A percentile compares a stretch with the other conserved stretches of the same genome.
These are phyloP conservation scores for Beta macrorhiza DNA, from an alignment of 179 eudicot genomes.

Conservation along the genomic window DNA sequence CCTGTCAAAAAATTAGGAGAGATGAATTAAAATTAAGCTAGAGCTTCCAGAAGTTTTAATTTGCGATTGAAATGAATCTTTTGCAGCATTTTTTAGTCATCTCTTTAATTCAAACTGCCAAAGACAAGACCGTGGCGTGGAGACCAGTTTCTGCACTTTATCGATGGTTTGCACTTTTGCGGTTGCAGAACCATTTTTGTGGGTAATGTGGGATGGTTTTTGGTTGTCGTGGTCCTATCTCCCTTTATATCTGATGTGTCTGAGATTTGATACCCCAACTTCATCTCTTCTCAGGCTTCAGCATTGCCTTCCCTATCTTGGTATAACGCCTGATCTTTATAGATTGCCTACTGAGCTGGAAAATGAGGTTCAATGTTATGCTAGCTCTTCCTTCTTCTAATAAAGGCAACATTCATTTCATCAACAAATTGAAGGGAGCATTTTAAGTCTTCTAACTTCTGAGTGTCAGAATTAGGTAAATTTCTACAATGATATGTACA, in stretches of 20 bases:
- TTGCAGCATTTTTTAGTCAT: neutral
- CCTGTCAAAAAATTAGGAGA: neutral
- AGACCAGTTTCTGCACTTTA: neutral
- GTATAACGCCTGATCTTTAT: neutral
- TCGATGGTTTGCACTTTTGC: neutral
- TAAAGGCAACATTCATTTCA: neutral
- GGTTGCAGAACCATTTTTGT: no score
- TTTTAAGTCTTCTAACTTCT: no score
- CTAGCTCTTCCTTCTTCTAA: neutral
- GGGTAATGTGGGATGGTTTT: no score
- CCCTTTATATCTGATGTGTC: no score
- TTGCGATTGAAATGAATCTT: neutral
- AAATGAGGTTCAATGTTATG: neutral
- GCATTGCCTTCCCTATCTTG: neutral
- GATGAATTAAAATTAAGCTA: neutral
- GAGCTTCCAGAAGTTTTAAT: neutral
- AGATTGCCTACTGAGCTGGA: neutral
- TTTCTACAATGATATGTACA: neutral
- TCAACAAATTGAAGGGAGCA: neutral
- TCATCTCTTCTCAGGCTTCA: neutral
- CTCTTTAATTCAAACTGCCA: neutral
- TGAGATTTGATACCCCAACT: no score
- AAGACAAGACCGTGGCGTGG: neutral
- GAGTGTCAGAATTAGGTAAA: neutral
- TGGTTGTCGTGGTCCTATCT: no score